Evolutionary conservation across 805 yeast genomes (phyloP).

Genomic region (Yamadazyma tumulicola): DNA sequence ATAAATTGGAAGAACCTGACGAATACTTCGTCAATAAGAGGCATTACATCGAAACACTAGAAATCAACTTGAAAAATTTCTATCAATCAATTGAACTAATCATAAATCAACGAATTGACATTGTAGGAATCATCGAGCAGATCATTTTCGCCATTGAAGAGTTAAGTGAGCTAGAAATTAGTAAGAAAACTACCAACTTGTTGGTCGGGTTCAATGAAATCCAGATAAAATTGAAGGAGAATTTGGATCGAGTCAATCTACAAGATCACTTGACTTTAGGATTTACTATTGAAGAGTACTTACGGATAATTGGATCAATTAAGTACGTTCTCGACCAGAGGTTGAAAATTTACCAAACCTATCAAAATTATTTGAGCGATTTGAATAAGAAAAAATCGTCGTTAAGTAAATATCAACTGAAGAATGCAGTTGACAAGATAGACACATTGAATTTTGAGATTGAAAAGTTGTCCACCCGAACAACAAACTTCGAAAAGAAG

Average conservation of each 20-base stretch:
- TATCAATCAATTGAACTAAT: constrained; percentile 71
- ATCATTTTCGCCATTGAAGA: constrained; percentile 50
- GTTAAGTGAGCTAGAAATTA: constrained; percentile 72
- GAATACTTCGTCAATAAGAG: constrained; percentile 70
- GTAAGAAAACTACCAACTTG: constrained; percentile 59
- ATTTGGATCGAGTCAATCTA: constrained; percentile 71
- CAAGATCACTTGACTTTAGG: constrained; percentile 88
- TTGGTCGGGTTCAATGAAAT: constrained; percentile 69
- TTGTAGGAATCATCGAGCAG: constrained; percentile 68
- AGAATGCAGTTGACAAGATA: constrained; percentile 60
- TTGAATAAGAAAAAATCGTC: constrained; percentile 44
- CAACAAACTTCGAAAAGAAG: constrained; percentile 49
- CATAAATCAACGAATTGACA: constrained; percentile 70
- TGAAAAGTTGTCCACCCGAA: constrained; percentile 49
- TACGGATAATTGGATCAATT: constrained; percentile 71
- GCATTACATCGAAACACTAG: constrained; percentile 66
- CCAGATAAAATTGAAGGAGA: constrained; percentile 66
- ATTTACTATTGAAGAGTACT: constrained; percentile 82
- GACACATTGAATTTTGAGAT: constrained; percentile 58
- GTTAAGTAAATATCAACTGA: constrained; percentile 44
- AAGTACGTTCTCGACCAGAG: constrained; percentile 73
- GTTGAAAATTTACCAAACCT: constrained; percentile 46
- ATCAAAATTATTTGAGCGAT: constrained; percentile 42
- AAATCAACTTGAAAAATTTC: constrained; percentile 65
- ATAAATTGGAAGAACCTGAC: constrained; percentile 74